Evolutionary conservation across 2,329 filamentous ascomycete species (phyloP).

Genomic region (Chlorencoelia australis): DNA sequence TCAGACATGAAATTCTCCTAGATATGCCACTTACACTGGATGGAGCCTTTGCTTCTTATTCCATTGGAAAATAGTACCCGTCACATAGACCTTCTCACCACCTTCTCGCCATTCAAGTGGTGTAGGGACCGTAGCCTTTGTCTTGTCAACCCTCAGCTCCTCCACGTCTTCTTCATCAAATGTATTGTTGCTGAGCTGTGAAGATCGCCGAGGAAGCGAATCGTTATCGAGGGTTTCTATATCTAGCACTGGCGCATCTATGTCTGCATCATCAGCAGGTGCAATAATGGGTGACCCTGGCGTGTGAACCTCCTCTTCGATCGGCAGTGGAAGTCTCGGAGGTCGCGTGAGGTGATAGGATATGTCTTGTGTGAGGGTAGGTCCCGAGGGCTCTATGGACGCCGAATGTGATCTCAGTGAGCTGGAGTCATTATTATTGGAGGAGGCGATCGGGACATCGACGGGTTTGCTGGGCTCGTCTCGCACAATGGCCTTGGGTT

Average conservation of each 20-base stretch:
- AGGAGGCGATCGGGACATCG: slow-evolving; percentile 33
- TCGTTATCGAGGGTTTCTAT: slow-evolving; percentile 39
- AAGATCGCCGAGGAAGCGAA: slow-evolving; percentile 39
- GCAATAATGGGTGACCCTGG: slow-evolving; percentile 84
- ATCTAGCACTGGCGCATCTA: slow-evolving; percentile 21
- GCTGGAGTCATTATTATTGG: slow-evolving; percentile 18
- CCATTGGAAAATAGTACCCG: slow-evolving; percentile 96
- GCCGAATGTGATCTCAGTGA: slow-evolving; percentile 20
- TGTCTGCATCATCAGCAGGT: slow-evolving; percentile 51
- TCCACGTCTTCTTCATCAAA: slow-evolving; percentile 76
- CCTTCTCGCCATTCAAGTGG: slow-evolving; percentile 68
- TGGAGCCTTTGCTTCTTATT: slow-evolving; percentile 85
- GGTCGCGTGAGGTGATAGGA: slow-evolving; percentile 58
- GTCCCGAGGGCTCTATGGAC: slow-evolving; percentile 45
- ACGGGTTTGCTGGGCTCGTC: slow-evolving; percentile 45
- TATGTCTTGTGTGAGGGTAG: slow-evolving; percentile 35
- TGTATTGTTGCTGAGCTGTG: slow-evolving; percentile 49
- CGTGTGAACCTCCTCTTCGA: slow-evolving; percentile 81
- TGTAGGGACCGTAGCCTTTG: slow-evolving; percentile 71
- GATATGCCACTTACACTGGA: slow-evolving; percentile 72
- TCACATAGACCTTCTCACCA: slow-evolving; percentile 90
- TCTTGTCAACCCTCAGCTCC: slow-evolving; percentile 65
- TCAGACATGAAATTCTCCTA: slow-evolving; percentile 6
- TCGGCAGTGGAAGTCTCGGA: slow-evolving; percentile 81
- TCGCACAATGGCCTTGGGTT: slow-evolving; percentile 26